Percentiles rank a stretch among this genome's conserved stretches.
Evolutionary conservation across 495 filamentous ascomycete species (phyloP).

Genomic region (Talaromyces borbonicus): DNA sequence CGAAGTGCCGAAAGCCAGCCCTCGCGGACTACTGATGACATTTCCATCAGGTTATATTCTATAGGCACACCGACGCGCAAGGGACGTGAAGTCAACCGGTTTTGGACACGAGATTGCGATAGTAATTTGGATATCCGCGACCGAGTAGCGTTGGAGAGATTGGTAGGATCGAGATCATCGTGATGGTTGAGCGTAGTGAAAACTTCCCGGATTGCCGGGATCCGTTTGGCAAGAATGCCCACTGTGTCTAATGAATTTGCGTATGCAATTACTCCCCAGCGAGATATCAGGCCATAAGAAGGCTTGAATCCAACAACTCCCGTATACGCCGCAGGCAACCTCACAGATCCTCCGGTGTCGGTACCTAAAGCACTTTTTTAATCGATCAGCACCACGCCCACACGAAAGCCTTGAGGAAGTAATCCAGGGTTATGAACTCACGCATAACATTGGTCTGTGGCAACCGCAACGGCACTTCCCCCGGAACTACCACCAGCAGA

Average conservation of each 20-base stretch:
- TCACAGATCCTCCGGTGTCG: conserved; percentile 88
- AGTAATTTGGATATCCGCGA: conserved; percentile 26
- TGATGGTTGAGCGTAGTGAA: conserved; percentile 49
- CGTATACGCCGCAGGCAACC: conserved; percentile 85
- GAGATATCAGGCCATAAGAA: conserved; percentile 72
- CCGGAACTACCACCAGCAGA: conserved; percentile 91
- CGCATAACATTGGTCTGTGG: conserved; percentile 56
- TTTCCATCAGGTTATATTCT: conserved; percentile 82
- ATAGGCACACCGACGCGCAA: conserved; percentile 64
- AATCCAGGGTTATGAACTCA: no score
- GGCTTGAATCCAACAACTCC: conserved; percentile 89
- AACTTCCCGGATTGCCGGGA: conserved; percentile 38
- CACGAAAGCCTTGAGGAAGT: neutral
- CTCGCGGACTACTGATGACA: conserved; percentile 54
- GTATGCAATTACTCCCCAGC: conserved; percentile 89
- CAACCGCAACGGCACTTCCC: conserved; percentile 83
- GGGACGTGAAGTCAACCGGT: conserved; percentile 17
- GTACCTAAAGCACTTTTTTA: conserved; percentile 68
- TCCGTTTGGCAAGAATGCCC: conserved; percentile 56
- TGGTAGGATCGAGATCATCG: conserved; percentile 73
- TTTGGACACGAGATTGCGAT: conserved; percentile 18
- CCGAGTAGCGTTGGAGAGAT: conserved; percentile 43
- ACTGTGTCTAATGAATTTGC: conserved; percentile 95
- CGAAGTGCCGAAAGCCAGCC: conserved; percentile 57
- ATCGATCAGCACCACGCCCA: neutral